Evolutionary conservation across 805 yeast genomes (phyloP).

Genomic region (Wickerhamiella australiensis): DNA sequence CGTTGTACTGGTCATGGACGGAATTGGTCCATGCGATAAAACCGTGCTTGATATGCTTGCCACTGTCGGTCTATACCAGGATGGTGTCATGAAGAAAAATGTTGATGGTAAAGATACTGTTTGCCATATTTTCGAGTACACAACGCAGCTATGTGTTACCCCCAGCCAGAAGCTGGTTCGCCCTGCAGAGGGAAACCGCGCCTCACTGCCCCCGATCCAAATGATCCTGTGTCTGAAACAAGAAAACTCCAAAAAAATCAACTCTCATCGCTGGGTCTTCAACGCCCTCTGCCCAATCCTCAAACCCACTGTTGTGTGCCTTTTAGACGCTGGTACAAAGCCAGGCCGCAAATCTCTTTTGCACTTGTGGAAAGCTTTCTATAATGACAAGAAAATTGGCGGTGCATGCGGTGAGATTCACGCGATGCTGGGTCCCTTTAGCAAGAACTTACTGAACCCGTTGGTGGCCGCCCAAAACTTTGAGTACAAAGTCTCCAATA

Average conservation of each 20-base stretch:
- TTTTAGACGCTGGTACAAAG: constrained; percentile 89
- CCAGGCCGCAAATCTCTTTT: constrained; percentile 76
- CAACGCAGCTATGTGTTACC: constrained; percentile 38
- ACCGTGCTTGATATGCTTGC: constrained; percentile 52
- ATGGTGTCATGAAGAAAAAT: constrained; percentile 48
- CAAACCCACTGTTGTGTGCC: constrained; percentile 68
- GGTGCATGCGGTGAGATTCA: constrained; percentile 98
- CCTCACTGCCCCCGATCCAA: constrained; percentile 63
- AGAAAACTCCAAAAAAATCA: constrained; percentile 76
- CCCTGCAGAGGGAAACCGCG: constrained; percentile 40
- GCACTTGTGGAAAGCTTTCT: constrained; percentile 80
- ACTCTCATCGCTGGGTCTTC: constrained; percentile 94
- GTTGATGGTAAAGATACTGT: constrained; percentile 50
- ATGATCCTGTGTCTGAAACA: constrained; percentile 83
- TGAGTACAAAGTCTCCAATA: constrained; percentile 91
- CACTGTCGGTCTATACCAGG: constrained; percentile 54
- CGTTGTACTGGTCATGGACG: constrained; percentile 52
- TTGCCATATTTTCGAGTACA: constrained; percentile 56
- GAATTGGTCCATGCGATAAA: constrained; percentile 53
- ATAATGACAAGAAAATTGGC: constrained; percentile 63
- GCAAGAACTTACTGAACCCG: constrained; percentile 56
- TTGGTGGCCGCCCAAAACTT: constrained; percentile 93
- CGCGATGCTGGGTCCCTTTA: constrained; percentile 61
- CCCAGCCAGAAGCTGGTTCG: constrained; percentile 39
- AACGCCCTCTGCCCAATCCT: constrained; percentile 83